Base-by-base conservation (phyloP, 2,329 filamentous ascomycete genomes). In the Claviceps citrina region DNA sequence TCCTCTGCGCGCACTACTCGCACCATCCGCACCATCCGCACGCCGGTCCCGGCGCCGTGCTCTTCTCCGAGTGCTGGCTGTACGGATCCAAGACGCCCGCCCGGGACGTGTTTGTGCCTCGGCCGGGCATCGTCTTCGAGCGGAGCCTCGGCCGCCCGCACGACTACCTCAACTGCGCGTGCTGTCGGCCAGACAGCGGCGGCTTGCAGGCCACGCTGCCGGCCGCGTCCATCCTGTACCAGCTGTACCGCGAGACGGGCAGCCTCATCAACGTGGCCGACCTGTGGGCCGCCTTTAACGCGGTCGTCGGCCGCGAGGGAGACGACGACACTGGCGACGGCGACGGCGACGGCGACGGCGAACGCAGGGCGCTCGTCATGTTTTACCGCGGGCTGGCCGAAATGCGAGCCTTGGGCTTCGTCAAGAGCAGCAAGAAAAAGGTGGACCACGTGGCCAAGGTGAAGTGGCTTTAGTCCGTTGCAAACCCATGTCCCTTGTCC, bases 371-470 rank as follows among this genome's bases (percentile, higher is more conserved):
- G 7, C 67, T 85, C 61, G 76, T 85, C 31, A 63, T 83, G 43
- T 98, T 96, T 60, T 95, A 95, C 59, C 73, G 78, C 44, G 83
- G 75, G 5, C 59, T 96, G 46, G 84, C 89, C 1, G 91, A 98
- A 59, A 60, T 98, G 56, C 81, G 79, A 57, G 74, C 79, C 40
- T 67, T 98, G 52, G 91, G 91, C 7, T 81, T 95, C 61, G 71
- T 96, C 45, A 95, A 91, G 64, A 71, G 73, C 45, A 96, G 81
- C 54, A 83, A 81, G 61, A 94, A 87, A 67, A 94, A 93, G 67
- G 76, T 78, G 19, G 91, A 96, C 56, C 89, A 96, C 61, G 66
- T 96, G 49, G 79, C 84, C 30, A 96, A 95, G 65, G 68, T 86
- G 76, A 86, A 82, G 56, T 91, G 89, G 50, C 64, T 91, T 3